phyloP scores from a whole-genome alignment of 306 rosid genomes.

The Senna tora region DNA sequence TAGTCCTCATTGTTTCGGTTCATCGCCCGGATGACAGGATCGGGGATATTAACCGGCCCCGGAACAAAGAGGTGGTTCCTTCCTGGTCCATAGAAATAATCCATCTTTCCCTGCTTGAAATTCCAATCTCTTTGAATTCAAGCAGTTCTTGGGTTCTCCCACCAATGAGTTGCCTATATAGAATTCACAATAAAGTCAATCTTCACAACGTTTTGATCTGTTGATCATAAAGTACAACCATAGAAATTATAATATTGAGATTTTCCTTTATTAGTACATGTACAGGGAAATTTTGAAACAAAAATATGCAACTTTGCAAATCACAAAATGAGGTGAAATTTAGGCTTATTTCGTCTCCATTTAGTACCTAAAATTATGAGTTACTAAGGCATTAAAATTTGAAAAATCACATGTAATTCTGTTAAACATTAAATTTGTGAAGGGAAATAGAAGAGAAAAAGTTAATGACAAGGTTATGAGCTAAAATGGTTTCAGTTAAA shows the following conservation, averaged over 20 bases:
- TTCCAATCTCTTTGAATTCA: slow-evolving; percentile 38
- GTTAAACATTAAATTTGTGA: background rate
- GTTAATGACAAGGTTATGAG: background rate
- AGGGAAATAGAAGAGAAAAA: background rate
- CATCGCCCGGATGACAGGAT: slow-evolving; percentile 88
- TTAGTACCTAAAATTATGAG: background rate
- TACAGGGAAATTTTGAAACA: background rate
- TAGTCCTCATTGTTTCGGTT: slow-evolving; percentile 96
- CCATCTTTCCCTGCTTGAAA: slow-evolving; percentile 67
- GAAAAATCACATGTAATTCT: background rate
- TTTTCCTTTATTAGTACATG: background rate
- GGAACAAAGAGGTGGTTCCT: slow-evolving; percentile 98
- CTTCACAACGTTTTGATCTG: background rate
- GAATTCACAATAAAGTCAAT: slow-evolving; percentile 17
- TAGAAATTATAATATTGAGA: background rate
- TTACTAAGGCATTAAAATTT: background rate
- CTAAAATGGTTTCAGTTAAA: background rate
- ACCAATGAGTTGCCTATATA: slow-evolving; percentile 35
- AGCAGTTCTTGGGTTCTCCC: slow-evolving; percentile 35
- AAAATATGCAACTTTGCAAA: background rate
- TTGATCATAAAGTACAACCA: background rate
- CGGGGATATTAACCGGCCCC: slow-evolving; percentile 98
- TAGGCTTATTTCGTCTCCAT: background rate
- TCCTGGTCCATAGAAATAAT: slow-evolving; percentile 84
- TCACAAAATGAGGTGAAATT: background rate